Percentiles rank a stretch among this genome's conserved stretches.
Conservation (phyloP, 2,329 filamentous ascomycete genomes). For the Colletotrichum coccodes region DNA sequence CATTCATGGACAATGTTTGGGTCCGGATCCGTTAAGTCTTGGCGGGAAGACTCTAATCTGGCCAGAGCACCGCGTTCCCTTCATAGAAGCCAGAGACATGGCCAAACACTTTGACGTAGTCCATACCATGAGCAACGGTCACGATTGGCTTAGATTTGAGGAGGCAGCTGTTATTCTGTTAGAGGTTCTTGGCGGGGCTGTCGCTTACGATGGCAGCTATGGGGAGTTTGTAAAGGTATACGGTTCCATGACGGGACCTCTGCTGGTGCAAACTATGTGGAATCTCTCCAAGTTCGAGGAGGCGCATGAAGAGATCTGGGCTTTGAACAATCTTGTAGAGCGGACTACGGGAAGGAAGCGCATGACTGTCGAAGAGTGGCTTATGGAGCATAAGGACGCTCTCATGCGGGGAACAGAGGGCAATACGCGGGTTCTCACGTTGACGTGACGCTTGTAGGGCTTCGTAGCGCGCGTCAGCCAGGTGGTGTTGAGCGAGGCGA, state of each 20-base stretch:
- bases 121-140: slow-evolving; percentile 3
- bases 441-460: too few species aligned
- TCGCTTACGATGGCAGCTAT: not conserved
- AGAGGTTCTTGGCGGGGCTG: not conserved
- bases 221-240: not conserved
- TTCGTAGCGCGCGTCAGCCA: too few species aligned
- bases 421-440: too few species aligned
- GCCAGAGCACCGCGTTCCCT: slow-evolving; percentile 18
- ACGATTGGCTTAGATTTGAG: not conserved
- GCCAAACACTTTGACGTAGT: slow-evolving; percentile 9
- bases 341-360: not conserved
- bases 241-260: not conserved
- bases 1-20: slow-evolving; percentile 4
- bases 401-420: too few species aligned
- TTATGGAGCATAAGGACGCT: slow-evolving; percentile 15
- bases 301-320: slow-evolving; percentile 1
- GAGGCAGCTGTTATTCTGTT: not conserved
- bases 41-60: not conserved
- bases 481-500: too few species aligned
- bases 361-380: not conserved
- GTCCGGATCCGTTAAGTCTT: not conserved
- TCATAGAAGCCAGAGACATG: slow-evolving; percentile 1
- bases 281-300: slow-evolving; percentile 10
- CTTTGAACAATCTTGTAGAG: slow-evolving; percentile 2
- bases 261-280: not conserved